These are phyloP conservation scores for Rosellinia necatrix DNA, from an alignment of 2,329 filamentous ascomycete species.

Conservation along the genomic window DNA sequence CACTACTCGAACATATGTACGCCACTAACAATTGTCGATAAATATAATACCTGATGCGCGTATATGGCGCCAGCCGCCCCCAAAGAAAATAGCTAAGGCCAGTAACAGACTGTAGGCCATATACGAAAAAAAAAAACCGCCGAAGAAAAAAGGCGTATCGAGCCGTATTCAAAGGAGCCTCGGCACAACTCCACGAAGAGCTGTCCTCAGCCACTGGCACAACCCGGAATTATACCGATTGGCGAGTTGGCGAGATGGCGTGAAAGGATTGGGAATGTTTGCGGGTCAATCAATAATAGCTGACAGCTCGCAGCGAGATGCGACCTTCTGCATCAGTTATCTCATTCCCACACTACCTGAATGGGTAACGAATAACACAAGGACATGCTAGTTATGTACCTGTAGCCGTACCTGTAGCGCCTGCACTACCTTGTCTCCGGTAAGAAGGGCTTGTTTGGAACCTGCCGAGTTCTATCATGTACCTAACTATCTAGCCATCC, in stretches of 20 bases:
- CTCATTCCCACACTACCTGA: too few relatives aligned
- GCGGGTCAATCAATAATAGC: background rate
- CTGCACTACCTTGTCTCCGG: background rate
- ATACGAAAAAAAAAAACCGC: background rate
- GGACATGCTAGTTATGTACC: too few relatives aligned
- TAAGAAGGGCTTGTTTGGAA: constrained; percentile 2
- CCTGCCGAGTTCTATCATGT: too few relatives aligned
- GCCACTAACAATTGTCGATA: too few relatives aligned
- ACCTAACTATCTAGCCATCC: too few relatives aligned
- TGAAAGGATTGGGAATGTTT: constrained; percentile 1
- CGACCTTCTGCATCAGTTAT: constrained; percentile 9
- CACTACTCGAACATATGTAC: too few relatives aligned
- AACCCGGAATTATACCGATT: constrained; percentile 25
- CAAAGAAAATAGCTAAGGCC: too few relatives aligned
- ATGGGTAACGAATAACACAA: too few relatives aligned
- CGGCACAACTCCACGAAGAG: background rate
- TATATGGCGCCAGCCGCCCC: too few relatives aligned
- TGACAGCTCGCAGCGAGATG: constrained; percentile 21
- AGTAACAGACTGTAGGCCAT: background rate
- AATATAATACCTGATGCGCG: too few relatives aligned
- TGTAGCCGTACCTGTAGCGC: too few relatives aligned
- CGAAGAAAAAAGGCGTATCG: background rate
- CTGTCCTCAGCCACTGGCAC: background rate
- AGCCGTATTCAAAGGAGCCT: background rate
- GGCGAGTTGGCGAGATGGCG: constrained; percentile 14